A percentile compares a stretch with the other conserved stretches of the same genome.
Conservation (phyloP, 2,329 filamentous ascomycete genomes). For the Talaromyces sp. region DNA sequence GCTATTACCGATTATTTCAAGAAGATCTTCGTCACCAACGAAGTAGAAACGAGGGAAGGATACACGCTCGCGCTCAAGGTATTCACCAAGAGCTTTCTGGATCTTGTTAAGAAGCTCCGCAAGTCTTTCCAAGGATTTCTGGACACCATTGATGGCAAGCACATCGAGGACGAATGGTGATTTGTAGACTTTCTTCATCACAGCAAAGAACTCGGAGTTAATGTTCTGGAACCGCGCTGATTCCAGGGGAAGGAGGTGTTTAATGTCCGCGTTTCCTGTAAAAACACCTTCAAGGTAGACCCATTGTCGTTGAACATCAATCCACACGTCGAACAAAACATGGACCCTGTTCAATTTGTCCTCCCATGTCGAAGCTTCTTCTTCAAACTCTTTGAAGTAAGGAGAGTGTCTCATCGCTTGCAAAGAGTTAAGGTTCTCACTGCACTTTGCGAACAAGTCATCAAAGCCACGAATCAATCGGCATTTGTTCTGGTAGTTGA, state of each 20-base stretch:
- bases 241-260: slow-evolving; percentile 93
- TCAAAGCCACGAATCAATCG: slow-evolving; percentile 97
- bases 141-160: slow-evolving; percentile 89
- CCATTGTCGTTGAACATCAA: slow-evolving; percentile 99
- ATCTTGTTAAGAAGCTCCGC: slow-evolving; percentile 99
- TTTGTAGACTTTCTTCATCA: slow-evolving; percentile 99
- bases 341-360: slow-evolving; percentile 97
- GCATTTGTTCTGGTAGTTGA: slow-evolving; percentile 97
- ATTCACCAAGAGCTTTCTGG: slow-evolving; percentile 96
- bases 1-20: slow-evolving; percentile 99
- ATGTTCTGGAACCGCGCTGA: slow-evolving; percentile 98
- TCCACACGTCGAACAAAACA: slow-evolving; percentile 98
- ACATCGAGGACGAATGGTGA: slow-evolving; percentile 95
- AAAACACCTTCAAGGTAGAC: slow-evolving; percentile 99
- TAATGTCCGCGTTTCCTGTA: slow-evolving; percentile 97
- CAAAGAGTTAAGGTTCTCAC: slow-evolving; percentile 93
- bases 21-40: slow-evolving; percentile 93
- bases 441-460: slow-evolving; percentile 96
- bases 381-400: slow-evolving; percentile 99
- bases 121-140: slow-evolving; percentile 91
- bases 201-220: slow-evolving; percentile 97
- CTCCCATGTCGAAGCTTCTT: slow-evolving; percentile 94
- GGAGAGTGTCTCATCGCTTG: slow-evolving; percentile 99
- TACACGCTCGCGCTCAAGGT: slow-evolving; percentile 94
- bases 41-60: slow-evolving; percentile 99